Percentiles rank a stretch among this genome's conserved stretches.
These are phyloP conservation scores for Nidula microcarpa DNA, from an alignment of 768 basidiomycete genomes.

Conservation along the genomic window DNA sequence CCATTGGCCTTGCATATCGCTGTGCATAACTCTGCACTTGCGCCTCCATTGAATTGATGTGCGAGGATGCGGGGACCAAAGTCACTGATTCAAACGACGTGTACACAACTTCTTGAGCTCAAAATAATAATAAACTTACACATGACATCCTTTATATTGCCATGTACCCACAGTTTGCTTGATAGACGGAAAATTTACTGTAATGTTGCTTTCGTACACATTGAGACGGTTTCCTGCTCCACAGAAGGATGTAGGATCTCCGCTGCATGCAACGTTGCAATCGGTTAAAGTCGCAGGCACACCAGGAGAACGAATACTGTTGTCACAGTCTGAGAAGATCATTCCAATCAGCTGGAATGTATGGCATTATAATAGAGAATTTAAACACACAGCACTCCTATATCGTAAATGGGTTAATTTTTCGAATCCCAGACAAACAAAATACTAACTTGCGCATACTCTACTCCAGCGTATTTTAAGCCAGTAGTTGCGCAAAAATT, in stretches of 20 bases:
- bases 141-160: not conserved
- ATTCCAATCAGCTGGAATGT: not conserved
- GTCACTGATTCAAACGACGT: not conserved
- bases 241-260: not conserved
- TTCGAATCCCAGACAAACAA: not conserved
- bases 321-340: not conserved
- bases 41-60: constrained; percentile 3
- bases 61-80: constrained; percentile 8
- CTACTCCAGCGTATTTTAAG: not conserved
- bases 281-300: not conserved
- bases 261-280: not conserved
- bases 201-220: not conserved
- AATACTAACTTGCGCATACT: not conserved
- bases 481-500: not conserved
- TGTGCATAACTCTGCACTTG: constrained; percentile 16
- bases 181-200: not conserved
- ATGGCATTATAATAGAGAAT: not conserved
- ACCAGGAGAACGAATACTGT: not conserved
- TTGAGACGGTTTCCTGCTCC: not conserved
- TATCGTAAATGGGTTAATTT: not conserved
- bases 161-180: not conserved
- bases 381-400: not conserved
- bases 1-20: constrained; percentile 9
- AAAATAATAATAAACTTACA: not conserved
- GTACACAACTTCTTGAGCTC: not conserved